Evolutionary conservation across 2,329 filamentous ascomycete genomes (phyloP).

Genomic region (Aspergillus carbonarius): DNA sequence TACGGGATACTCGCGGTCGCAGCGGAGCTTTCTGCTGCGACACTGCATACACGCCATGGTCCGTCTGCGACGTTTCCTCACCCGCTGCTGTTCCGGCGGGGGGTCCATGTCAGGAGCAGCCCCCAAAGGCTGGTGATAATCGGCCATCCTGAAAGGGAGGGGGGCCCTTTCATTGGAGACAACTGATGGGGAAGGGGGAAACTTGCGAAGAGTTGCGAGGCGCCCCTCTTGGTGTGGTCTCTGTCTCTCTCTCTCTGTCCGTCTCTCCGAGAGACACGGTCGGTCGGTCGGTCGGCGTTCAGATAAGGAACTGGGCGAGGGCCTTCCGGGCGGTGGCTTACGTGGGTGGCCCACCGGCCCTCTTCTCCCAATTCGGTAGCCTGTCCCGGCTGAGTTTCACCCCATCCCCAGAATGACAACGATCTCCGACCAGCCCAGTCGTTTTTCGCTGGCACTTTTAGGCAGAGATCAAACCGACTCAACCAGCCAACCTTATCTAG

Average conservation of each 20-base stretch:
- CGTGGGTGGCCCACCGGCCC: constrained; percentile 17
- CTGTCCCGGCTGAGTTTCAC: constrained; percentile 1
- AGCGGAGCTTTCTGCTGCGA: constrained; percentile 44
- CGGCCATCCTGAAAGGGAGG: constrained; percentile 12
- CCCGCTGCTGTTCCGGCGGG: constrained; percentile 22
- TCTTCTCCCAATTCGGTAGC: constrained; percentile 4
- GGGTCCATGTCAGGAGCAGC: constrained; percentile 7
- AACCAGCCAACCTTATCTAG: background rate
- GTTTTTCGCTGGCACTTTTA: background rate
- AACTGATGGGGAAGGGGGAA: background rate
- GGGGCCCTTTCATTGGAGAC: background rate
- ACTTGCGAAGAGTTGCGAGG: background rate
- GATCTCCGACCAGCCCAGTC: background rate
- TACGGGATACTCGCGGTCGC: constrained; percentile 43
- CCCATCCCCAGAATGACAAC: background rate
- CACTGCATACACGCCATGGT: constrained; percentile 45
- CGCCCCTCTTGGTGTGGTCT: background rate
- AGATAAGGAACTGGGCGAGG: constrained; percentile 4
- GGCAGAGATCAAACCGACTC: background rate
- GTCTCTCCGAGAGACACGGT: background rate
- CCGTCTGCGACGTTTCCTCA: constrained; percentile 40
- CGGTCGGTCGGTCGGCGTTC: background rate
- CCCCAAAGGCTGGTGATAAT: constrained; percentile 10
- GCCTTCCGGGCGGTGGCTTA: constrained; percentile 12
- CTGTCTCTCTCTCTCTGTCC: no score